These are phyloP conservation scores for Ophiostoma angusticollis DNA, from an alignment of 2,329 filamentous ascomycete species.

Conservation along the genomic window DNA sequence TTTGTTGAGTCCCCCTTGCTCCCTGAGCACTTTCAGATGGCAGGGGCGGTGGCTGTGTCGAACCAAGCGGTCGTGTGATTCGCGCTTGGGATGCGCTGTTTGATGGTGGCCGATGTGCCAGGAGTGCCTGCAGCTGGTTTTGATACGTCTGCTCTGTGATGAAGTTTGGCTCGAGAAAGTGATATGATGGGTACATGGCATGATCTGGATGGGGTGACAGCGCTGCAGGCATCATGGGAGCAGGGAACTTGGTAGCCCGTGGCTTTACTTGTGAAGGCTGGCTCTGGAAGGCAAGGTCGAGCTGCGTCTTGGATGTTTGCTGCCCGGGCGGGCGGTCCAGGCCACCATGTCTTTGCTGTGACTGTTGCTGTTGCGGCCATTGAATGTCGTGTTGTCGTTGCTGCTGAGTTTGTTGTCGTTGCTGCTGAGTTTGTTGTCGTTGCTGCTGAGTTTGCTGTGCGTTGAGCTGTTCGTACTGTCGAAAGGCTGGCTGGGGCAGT, in stretches of 20 bases:
- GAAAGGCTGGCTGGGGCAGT: neutral
- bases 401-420: neutral
- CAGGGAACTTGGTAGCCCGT: neutral
- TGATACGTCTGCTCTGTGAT: neutral
- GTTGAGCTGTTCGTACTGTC: neutral
- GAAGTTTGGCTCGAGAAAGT: conserved; percentile 2
- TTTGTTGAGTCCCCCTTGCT: too few relatives aligned
- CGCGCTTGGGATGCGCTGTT: neutral
- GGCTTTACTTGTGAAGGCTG: neutral
- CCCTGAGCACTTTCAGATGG: too few relatives aligned
- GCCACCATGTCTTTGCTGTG: neutral
- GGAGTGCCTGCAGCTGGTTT: neutral
- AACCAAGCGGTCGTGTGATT: too few relatives aligned
- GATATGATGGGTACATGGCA: conserved; percentile 6
- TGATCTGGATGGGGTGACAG: conserved; percentile 9
- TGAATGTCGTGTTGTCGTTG: neutral
- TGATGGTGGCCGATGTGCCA: neutral
- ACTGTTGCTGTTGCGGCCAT: too few relatives aligned
- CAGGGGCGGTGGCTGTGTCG: too few relatives aligned
- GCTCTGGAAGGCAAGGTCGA: too few relatives aligned
- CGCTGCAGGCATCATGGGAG: neutral
- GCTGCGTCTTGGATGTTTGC: too few relatives aligned
- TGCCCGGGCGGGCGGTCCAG: neutral
- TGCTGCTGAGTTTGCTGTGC: neutral
- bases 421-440: neutral